Conservation (phyloP, 176 grass and related monocot genomes). For the Panicum miliaceum region DNA sequence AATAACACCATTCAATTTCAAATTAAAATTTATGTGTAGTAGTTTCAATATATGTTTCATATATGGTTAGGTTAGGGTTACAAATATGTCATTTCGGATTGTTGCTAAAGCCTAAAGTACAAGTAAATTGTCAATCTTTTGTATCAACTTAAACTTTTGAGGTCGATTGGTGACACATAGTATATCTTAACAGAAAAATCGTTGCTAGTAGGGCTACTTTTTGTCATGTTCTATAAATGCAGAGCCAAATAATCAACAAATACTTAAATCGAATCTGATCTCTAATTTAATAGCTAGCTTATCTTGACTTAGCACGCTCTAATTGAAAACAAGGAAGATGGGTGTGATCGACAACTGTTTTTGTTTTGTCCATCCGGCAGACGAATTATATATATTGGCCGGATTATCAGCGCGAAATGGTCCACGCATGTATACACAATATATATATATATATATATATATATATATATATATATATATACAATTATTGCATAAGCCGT, state of each 20-base stretch:
- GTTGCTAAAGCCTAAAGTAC: no score
- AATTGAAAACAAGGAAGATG: slow-evolving; percentile 4
- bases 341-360: not conserved
- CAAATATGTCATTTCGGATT: not conserved
- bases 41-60: not conserved
- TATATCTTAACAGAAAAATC: no score
- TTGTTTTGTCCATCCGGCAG: slow-evolving; percentile 35
- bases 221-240: no score
- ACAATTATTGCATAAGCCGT: slow-evolving; percentile 26
- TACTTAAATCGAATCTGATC: not conserved
- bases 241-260: not conserved
- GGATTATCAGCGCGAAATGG: slow-evolving; percentile 44
- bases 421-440: not conserved
- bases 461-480: slow-evolving; percentile 18
- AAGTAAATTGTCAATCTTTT: no score
- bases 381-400: slow-evolving; percentile 27
- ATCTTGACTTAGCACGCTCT: not conserved
- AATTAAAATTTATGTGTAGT: not conserved
- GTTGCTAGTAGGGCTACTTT: no score
- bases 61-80: not conserved
- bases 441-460: slow-evolving; percentile 25
- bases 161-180: no score
- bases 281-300: not conserved
- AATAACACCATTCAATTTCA: not conserved
- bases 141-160: no score